Evolutionary conservation across 2,329 filamentous ascomycete genomes (phyloP), one percentile per base, ranked within the genome.

Genomic region (Hortaea sp.): DNA sequence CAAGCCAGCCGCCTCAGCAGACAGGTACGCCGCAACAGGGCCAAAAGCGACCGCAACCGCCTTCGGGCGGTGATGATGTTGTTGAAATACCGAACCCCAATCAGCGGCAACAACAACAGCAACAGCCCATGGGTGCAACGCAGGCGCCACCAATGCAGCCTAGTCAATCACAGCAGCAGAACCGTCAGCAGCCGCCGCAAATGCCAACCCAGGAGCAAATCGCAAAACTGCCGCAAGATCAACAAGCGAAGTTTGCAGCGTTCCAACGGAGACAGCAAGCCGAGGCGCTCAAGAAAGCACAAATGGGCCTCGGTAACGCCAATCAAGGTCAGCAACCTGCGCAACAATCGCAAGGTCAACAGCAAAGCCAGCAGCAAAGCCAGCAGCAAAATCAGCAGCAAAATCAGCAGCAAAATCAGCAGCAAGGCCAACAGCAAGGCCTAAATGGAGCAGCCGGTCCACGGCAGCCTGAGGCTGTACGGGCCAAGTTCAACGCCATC

Each of bases 51-150:
- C 44, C 49, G 28, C 54, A 55, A 30, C 47, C 48, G 27, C 32
- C 63, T 7, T 13, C 29, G 7, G 37, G 30, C 13, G 68, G 63
- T 44, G 69, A 71, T 20, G 70, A 73, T 52, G 57, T 65, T 10
- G 51, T 62, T 20, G 69, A 72, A 44, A 61, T 64, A 37, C 59
- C 58, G 7, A 66, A 58, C 42, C 59, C 49, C 46, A 68, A 47
- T 45, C 46, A 27, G 40, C 40, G 9, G 9, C 27, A 27, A n/a
- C 42, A 29, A 27, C 27, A 39, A 28, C 51, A 52, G 42, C 42
- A 29, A 27, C 27, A 39, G 29, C 51, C 50, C 40, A 46, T 44
- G 27, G 41, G 40, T 39, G 45, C 49, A 7, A 58, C 65, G 9
- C 66, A 66, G 52, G 63, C 66, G n/a, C 44, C 50, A 7, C 27